Base-by-base conservation (phyloP, 1,284 basidiomycete species). In the Sanguinoderma infundibulare region DNA sequence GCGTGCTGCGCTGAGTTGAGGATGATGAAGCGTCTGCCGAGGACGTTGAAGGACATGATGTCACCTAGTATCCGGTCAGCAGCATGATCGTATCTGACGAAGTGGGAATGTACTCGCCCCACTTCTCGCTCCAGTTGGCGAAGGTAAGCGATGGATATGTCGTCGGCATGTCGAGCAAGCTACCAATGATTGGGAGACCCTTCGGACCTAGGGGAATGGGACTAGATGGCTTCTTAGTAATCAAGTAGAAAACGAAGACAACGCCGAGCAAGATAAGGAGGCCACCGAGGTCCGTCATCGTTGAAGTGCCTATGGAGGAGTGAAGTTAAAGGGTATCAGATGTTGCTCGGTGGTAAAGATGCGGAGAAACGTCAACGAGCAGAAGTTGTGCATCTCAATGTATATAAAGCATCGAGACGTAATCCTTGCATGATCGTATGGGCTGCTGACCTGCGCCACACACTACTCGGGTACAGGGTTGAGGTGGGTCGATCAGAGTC, bases 21-120 rank as follows among this genome's bases (percentile, higher is more conserved):
- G 49, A 90, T 75, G 53, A 91, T 71, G 28, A 89, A 73, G 35
- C 83, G 78, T 62, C 87, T 85, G 1, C 87, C 87, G 12, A 90
- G 74, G 26, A 89, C 72, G 28, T 81, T 84, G 5, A 83, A 77
- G 38, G 84, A 86, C 56, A 81, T 79, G 35, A 90, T 83, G 59
- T 85, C 83, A 35, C 88, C 88, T 90, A n/a, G 6, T 1, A 24
- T n/a, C 14, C 15, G 10, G 15, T 22, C 24, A 44, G 24, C 12
- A 12, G 12, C 24, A n/a, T n/a, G n/a, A n/a, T n/a, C n/a, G n/a
- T n/a, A n/a, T n/a, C n/a, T n/a, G 22, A 22, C 14, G 20, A 40
- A n/a, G 30, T 15, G 10, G 20, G 15, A n/a, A n/a, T 26, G 26
- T 5, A 46, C 61, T 39, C 40, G 70, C 71, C 71, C 59, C 65